These are phyloP conservation scores for Trichoderma arundinaceum DNA, from an alignment of 2,329 filamentous ascomycete genomes.

Conservation along the genomic window DNA sequence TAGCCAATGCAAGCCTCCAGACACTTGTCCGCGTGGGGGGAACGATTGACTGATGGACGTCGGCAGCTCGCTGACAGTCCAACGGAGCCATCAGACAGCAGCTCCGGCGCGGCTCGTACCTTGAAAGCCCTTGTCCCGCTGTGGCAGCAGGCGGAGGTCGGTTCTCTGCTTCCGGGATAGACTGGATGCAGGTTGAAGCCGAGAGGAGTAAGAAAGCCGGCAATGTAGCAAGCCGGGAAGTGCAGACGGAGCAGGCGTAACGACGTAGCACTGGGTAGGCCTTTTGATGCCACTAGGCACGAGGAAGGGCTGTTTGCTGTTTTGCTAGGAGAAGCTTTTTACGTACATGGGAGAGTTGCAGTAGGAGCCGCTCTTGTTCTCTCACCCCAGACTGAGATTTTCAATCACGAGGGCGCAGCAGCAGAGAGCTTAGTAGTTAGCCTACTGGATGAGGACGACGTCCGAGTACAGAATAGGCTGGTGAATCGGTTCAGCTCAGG, in stretches of 20 bases:
- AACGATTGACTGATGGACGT: constrained; percentile 29
- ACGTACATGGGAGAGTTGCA: constrained; percentile 22
- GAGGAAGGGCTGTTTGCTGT: not conserved
- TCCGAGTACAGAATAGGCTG: constrained; percentile 13
- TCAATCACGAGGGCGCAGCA: constrained; percentile 8
- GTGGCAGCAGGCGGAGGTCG: constrained; percentile 24
- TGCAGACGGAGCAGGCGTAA: not conserved
- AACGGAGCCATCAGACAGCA: constrained; percentile 24
- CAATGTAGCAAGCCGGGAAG: not conserved
- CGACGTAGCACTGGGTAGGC: not conserved
- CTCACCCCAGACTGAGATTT: not conserved
- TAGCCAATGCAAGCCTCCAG: constrained; percentile 6
- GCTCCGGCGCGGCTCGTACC: constrained; percentile 27
- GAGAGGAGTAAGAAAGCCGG: constrained; percentile 27
- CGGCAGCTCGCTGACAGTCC: constrained; percentile 26
- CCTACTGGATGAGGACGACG: constrained; percentile 5
- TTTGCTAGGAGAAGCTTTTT: not conserved
- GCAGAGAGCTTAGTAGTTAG: not conserved
- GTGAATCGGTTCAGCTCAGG: not conserved
- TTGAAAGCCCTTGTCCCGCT: constrained; percentile 26
- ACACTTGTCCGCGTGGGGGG: constrained; percentile 30
- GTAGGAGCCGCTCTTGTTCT: constrained; percentile 3
- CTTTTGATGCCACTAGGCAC: not conserved
- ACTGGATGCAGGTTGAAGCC: constrained; percentile 25
- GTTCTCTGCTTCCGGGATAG: constrained; percentile 31